phyloP scores from a whole-genome alignment of 1,284 basidiomycete genomes.

The Puccinia horiana region DNA sequence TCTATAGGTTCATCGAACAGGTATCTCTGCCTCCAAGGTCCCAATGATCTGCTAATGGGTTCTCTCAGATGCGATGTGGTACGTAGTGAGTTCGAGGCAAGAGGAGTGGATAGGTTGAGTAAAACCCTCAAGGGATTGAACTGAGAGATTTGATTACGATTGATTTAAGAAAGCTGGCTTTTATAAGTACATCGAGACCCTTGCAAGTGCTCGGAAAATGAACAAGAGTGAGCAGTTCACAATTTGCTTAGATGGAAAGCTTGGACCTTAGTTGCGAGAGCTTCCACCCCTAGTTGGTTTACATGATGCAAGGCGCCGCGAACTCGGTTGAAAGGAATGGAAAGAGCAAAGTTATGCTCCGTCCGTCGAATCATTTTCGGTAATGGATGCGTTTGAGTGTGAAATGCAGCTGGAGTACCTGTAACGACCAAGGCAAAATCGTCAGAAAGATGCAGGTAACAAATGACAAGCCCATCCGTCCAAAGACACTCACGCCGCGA shows the following conservation, averaged over 20 bases:
- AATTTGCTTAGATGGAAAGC: background rate
- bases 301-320: background rate
- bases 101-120: background rate
- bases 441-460: background rate
- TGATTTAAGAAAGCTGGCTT: background rate
- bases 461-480: background rate
- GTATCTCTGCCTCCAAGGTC: too few species aligned
- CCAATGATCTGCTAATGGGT: too few species aligned
- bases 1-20: too few species aligned
- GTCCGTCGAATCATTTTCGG: slow-evolving; percentile 24
- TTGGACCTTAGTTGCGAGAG: background rate
- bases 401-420: slow-evolving; percentile 50
- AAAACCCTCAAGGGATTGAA: background rate
- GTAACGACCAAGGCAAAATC: slow-evolving; percentile 6
- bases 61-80: too few species aligned
- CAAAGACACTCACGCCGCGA: slow-evolving; percentile 61
- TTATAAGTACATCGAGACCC: background rate
- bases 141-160: background rate
- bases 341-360: background rate
- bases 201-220: background rate
- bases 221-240: background rate
- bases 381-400: slow-evolving; percentile 49
- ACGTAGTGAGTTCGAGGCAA: background rate
- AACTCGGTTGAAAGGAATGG: background rate
- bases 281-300: background rate